These are phyloP conservation scores for Pseudisothecium myosuroides DNA, from an alignment of 225 moss, liverwort and hornwort species.

Conservation along the genomic window DNA sequence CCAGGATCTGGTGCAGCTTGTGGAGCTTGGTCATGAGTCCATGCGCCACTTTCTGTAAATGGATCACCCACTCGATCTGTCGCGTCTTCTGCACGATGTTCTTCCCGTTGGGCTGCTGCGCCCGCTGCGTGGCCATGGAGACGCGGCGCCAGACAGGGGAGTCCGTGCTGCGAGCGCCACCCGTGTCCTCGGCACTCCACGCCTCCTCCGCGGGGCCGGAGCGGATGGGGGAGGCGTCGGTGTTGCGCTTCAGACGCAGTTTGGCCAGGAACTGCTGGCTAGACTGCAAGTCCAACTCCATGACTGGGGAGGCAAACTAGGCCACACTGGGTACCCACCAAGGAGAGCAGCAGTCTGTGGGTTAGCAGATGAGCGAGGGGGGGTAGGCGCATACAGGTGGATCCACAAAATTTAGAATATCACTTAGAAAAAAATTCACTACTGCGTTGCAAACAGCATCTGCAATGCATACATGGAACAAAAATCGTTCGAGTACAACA, in stretches of 20 bases:
- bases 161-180: slow-evolving; percentile 37
- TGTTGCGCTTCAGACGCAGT: slow-evolving; percentile 53
- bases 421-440: not conserved
- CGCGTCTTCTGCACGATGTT: slow-evolving; percentile 64
- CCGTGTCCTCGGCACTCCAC: slow-evolving; percentile 48
- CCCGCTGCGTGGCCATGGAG: slow-evolving; percentile 49
- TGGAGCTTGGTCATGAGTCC: slow-evolving; percentile 98
- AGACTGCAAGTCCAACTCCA: slow-evolving; percentile 51
- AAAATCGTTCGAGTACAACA: not conserved
- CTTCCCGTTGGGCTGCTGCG: slow-evolving; percentile 57
- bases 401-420: not conserved
- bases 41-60: slow-evolving; percentile 74
- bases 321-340: slow-evolving; percentile 10
- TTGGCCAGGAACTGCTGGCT: slow-evolving; percentile 60
- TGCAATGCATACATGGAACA: not conserved
- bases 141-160: slow-evolving; percentile 83
- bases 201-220: slow-evolving; percentile 49
- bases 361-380: not conserved
- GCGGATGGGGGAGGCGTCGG: slow-evolving; percentile 51
- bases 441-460: not conserved
- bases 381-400: not conserved
- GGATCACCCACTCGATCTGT: slow-evolving; percentile 99
- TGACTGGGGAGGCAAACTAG: not conserved
- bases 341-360: not conserved
- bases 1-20: slow-evolving; percentile 76